Percentiles rank a stretch among this genome's conserved stretches.
phyloP scores from a whole-genome alignment of 2,329 filamentous ascomycete genomes.

The Colletotrichum orchidophilum region DNA sequence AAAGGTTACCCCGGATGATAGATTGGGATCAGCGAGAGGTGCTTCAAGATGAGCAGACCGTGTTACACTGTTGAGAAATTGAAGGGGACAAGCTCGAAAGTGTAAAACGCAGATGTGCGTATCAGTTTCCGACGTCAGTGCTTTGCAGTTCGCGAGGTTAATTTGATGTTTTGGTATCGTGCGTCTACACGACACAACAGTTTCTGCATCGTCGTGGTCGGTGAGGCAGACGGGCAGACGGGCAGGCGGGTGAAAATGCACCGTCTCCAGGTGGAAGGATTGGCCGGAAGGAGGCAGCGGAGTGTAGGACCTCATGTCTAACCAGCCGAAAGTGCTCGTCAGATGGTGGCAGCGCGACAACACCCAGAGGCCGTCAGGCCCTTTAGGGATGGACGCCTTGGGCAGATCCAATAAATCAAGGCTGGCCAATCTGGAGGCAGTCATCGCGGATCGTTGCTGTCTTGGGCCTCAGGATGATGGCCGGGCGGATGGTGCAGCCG shows the following conservation, averaged over 20 bases:
- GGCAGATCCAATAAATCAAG: slow-evolving; percentile 31
- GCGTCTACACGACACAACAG: not conserved
- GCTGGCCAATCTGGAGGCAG: slow-evolving; percentile 29
- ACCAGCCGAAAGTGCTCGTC: not conserved
- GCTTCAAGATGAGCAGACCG: slow-evolving; percentile 3
- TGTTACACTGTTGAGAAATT: slow-evolving; percentile 18
- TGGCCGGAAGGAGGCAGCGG: slow-evolving; percentile 4
- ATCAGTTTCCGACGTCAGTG: not conserved
- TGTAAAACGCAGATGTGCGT: not conserved
- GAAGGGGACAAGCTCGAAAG: slow-evolving; percentile 10
- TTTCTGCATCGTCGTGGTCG: not conserved
- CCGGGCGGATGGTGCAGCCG: not conserved
- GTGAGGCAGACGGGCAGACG: not conserved
- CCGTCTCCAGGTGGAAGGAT: slow-evolving; percentile 22
- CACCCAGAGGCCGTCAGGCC: not conserved
- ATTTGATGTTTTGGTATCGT: not conserved
- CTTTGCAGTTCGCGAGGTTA: not conserved
- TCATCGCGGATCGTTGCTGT: slow-evolving; percentile 24
- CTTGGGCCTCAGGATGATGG: not conserved
- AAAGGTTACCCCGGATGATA: slow-evolving; percentile 20
- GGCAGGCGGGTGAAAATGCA: not conserved
- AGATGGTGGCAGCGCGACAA: slow-evolving; percentile 9
- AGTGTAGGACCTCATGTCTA: not conserved
- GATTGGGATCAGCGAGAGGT: slow-evolving; percentile 24
- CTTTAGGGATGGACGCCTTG: slow-evolving; percentile 16